Evolutionary conservation across 129 eudicot genomes (phyloP).

Genomic region (Lactuca saligna): DNA sequence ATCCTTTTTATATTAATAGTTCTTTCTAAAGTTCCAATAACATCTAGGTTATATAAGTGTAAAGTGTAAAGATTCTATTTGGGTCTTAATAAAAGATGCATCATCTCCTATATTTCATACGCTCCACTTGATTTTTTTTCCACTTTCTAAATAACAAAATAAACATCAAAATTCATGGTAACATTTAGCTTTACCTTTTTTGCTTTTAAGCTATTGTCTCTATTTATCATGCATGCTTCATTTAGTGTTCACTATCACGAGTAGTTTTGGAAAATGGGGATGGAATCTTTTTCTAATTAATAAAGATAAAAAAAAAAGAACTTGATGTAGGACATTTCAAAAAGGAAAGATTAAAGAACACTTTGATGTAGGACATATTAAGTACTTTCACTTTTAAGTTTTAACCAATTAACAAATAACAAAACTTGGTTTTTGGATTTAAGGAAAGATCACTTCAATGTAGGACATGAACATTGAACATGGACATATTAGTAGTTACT

Average conservation of each 20-base stretch:
- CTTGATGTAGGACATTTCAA: slow-evolving; percentile 31
- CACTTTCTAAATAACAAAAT: slow-evolving; percentile 29
- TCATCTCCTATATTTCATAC: slow-evolving; percentile 12
- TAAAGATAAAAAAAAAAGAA: slow-evolving; percentile 26
- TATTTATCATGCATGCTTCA: slow-evolving; percentile 31
- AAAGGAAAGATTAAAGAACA: slow-evolving; percentile 31
- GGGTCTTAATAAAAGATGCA: slow-evolving; percentile 8
- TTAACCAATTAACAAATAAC: not conserved
- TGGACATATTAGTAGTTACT: slow-evolving; percentile 9
- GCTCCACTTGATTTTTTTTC: slow-evolving; percentile 33
- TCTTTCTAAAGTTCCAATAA: not conserved
- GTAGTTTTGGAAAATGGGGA: slow-evolving; percentile 22
- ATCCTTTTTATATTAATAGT: not conserved
- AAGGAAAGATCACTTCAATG: slow-evolving; percentile 29
- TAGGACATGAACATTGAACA: slow-evolving; percentile 19
- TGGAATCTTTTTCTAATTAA: slow-evolving; percentile 24
- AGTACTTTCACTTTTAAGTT: slow-evolving; percentile 24
- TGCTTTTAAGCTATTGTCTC: slow-evolving; percentile 21
- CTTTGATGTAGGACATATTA: slow-evolving; percentile 32
- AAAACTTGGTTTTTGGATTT: not conserved
- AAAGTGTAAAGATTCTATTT: not conserved
- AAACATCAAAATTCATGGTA: slow-evolving; percentile 24
- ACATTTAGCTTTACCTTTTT: slow-evolving; percentile 31
- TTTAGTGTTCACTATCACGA: slow-evolving; percentile 33
- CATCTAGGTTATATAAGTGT: slow-evolving; percentile 2